Conservation (phyloP, 1,284 basidiomycete species). For the Papiliotrema laurentii region DNA sequence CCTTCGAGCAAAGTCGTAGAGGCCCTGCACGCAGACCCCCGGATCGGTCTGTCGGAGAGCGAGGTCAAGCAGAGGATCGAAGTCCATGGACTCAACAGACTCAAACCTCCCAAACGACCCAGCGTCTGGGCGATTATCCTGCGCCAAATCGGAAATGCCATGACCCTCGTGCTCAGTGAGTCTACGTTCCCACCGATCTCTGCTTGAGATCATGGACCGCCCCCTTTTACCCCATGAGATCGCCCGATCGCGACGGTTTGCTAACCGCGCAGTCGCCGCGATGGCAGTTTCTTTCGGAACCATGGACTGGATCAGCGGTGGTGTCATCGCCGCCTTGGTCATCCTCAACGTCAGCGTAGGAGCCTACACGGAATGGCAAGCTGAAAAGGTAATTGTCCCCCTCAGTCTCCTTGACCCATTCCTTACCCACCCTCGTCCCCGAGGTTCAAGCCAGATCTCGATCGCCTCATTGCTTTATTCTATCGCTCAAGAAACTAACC, state of each 20-base stretch:
- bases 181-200: constrained; percentile 7
- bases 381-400: constrained; percentile 49
- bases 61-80: constrained; percentile 31
- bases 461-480: too few species aligned
- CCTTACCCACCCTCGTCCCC: too few species aligned
- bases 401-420: constrained; percentile 4
- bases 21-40: constrained; percentile 34
- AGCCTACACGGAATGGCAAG: constrained; percentile 49
- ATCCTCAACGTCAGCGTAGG: constrained; percentile 54
- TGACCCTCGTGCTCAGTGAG: constrained; percentile 46
- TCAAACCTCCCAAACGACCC: constrained; percentile 45
- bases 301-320: constrained; percentile 61
- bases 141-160: constrained; percentile 47
- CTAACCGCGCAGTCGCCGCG: constrained; percentile 52
- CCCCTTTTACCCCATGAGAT: constrained; percentile 5
- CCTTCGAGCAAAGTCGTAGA: constrained; percentile 35
- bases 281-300: constrained; percentile 63
- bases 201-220: not conserved
- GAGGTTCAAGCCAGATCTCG: not conserved
- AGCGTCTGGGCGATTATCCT: constrained; percentile 30
- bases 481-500: not conserved
- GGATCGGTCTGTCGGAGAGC: constrained; percentile 32
- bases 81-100: constrained; percentile 47
- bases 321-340: constrained; percentile 62
- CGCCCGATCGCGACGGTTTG: constrained; percentile 37